phyloP scores from a whole-genome alignment of 495 filamentous ascomycete genomes.

The Neurospora sp. region DNA sequence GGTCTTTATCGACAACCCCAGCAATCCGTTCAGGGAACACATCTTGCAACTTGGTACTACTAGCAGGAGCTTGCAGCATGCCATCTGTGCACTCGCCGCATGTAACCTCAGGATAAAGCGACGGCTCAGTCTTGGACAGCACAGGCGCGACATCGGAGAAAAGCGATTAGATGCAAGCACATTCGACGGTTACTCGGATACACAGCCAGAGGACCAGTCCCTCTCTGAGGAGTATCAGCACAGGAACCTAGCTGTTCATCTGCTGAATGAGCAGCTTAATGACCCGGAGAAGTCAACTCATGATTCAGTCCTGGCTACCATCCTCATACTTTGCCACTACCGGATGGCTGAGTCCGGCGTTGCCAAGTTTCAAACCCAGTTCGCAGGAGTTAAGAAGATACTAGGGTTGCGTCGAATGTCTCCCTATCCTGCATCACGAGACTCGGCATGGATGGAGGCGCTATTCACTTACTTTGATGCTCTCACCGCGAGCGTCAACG shows the following conservation, averaged over 20 bases:
- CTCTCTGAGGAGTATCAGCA: conserved; percentile 72
- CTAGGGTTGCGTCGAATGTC: conserved; percentile 66
- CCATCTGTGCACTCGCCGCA: conserved; percentile 78
- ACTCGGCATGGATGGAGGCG: conserved; percentile 79
- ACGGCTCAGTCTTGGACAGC: conserved; percentile 42
- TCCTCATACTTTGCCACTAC: conserved; percentile 83
- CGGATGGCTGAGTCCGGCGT: conserved; percentile 89
- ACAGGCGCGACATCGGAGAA: conserved; percentile 28
- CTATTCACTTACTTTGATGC: conserved; percentile 95
- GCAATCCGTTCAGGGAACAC: conserved; percentile 75
- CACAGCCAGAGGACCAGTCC: conserved; percentile 37
- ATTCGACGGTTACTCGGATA: conserved; percentile 24
- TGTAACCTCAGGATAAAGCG: conserved; percentile 68
- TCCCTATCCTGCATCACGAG: conserved; percentile 55
- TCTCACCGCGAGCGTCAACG: conserved; percentile 86
- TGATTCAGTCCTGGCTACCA: conserved; percentile 80
- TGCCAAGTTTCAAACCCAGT: conserved; percentile 85
- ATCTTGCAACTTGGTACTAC: conserved; percentile 67
- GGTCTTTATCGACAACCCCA: conserved; percentile 79
- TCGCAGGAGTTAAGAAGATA: conserved; percentile 89
- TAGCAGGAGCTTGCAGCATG: conserved; percentile 79
- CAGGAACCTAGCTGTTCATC: conserved; percentile 67
- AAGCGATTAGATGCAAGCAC: conserved; percentile 24
- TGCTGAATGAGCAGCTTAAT: conserved; percentile 73
- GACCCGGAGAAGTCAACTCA: conserved; percentile 63